phyloP scores from a whole-genome alignment of 352 stramenopile genomes.

The Paralagenidium karlingii region DNA sequence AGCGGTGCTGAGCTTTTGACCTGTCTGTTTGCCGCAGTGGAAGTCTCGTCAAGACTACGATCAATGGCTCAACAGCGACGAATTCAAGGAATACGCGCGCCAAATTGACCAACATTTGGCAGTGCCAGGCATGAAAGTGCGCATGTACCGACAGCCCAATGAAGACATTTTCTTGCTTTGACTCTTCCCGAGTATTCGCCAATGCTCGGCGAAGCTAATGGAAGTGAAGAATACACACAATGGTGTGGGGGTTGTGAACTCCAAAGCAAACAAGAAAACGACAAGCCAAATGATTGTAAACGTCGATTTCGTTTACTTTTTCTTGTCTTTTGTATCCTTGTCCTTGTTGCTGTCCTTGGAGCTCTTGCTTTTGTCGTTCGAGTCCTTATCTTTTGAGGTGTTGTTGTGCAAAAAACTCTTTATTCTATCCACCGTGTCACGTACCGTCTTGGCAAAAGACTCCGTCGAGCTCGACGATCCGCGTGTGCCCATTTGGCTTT shows the following conservation, averaged over 20 bases:
- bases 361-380: too few species aligned
- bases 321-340: conserved; percentile 1
- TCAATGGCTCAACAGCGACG: conserved; percentile 53
- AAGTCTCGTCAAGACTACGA: conserved; percentile 71
- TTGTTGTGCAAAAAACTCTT: conserved; percentile 81
- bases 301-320: too few species aligned
- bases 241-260: too few species aligned
- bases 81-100: conserved; percentile 63
- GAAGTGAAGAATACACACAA: too few species aligned
- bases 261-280: too few species aligned
- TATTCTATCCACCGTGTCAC: conserved; percentile 79
- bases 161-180: conserved; percentile 81
- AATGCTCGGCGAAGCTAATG: too few species aligned
- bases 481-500: conserved; percentile 46
- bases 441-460: conserved; percentile 67
- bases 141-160: conserved; percentile 64
- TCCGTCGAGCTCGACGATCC: conserved; percentile 73
- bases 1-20: too few species aligned
- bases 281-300: conserved; percentile 3
- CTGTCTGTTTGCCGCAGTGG: conserved; percentile 51
- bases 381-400: too few species aligned
- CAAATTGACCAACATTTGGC: conserved; percentile 81
- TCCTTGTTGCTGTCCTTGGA: conserved; percentile 1
- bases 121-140: conserved; percentile 65
- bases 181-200: too few species aligned